Percentiles rank a stretch among this genome's conserved stretches.
Conservation (phyloP, 148 eudicot genomes). For the Heliamphora exappendiculata region DNA sequence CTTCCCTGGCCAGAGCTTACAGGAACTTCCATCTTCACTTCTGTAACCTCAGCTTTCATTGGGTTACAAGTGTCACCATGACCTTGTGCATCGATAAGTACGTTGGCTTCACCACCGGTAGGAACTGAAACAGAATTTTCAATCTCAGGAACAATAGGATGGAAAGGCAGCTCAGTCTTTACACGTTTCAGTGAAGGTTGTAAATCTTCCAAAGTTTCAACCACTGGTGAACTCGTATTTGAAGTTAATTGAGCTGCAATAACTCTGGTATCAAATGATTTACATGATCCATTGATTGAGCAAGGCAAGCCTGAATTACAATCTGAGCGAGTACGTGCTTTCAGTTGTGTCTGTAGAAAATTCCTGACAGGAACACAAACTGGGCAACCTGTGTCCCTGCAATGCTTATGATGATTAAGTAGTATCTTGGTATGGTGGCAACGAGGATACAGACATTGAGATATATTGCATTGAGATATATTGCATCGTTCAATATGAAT, state of each 20-base stretch:
- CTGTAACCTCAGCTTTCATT: slow-evolving; percentile 43
- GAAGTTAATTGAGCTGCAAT: slow-evolving; percentile 24
- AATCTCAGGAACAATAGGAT: slow-evolving; percentile 29
- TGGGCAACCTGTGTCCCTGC: slow-evolving; percentile 56
- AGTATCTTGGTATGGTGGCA: slow-evolving; percentile 44
- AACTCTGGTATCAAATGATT: slow-evolving; percentile 34
- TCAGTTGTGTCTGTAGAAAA: slow-evolving; percentile 31
- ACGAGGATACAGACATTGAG: slow-evolving; percentile 51
- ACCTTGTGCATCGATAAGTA: slow-evolving; percentile 21
- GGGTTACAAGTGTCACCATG: slow-evolving; percentile 26
- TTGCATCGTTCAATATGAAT: slow-evolving; percentile 60
- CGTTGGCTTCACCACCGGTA: slow-evolving; percentile 22
- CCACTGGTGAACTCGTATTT: slow-evolving; percentile 27
- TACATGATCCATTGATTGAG: slow-evolving; percentile 26
- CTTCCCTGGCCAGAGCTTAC: slow-evolving; percentile 21
- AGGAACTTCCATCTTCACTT: slow-evolving; percentile 43
- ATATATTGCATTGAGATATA: slow-evolving; percentile 26
- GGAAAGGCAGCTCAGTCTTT: slow-evolving; percentile 54
- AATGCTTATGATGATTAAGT: slow-evolving; percentile 44
- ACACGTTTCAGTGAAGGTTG: slow-evolving; percentile 58
- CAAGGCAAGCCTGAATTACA: slow-evolving; percentile 33
- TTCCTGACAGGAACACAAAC: slow-evolving; percentile 63
- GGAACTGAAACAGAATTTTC: slow-evolving; percentile 28
- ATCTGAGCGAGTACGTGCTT: slow-evolving; percentile 27
- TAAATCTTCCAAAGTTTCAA: slow-evolving; percentile 43